Base-by-base conservation (phyloP, 2,329 filamentous ascomycete genomes). In the Chrysoporthe puriensis region DNA sequence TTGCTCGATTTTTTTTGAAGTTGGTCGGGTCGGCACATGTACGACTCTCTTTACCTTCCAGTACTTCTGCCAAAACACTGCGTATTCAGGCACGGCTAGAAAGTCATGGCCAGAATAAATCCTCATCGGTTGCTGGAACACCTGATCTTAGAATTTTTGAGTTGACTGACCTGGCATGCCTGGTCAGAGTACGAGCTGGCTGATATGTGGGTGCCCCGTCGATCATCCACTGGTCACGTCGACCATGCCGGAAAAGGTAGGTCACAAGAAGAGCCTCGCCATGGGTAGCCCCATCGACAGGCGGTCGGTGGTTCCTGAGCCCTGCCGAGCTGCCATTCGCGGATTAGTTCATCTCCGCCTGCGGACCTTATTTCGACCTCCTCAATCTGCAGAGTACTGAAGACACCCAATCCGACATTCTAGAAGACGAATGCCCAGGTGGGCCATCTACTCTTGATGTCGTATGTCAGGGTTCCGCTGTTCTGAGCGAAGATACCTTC, bases 1-100 rank as follows among this genome's bases (percentile, higher is more conserved):
- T 54, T 34, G 14, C 26, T 54, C 5, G 26, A 26, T 2, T 8
- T 32, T 34, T 34, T 2, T 54, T 1, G 50, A 52, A 26, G 26
- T 54, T 9, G 9, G 50, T 34, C 5, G 26, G 14, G 26, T 21
- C 4, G 50, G 18, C 34, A 3, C 6, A 57, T 57, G 54, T 13
- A 32, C 3, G 48, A 32, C 14, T 52, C 14, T 52, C 14, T 13
- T 52, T 50, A 18, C 73, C 13, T 72, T 61, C 73, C 73, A 75
- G 3, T 21, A 52, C 5, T 52, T 26, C n/a, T 34, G 50, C 50
- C 21, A 32, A 54, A 26, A 34, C 4, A 14, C 14, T 16, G 16
- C 36, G 5, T 11, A 32, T 54, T 21, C 4, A 54, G 50, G 26
- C 36, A 40, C 9, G 4, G 36, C 36, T 40, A 40, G 36, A 40